Base-by-base conservation (phyloP, 176 grass and related monocot genomes). In the Phoenix dactylifera region DNA sequence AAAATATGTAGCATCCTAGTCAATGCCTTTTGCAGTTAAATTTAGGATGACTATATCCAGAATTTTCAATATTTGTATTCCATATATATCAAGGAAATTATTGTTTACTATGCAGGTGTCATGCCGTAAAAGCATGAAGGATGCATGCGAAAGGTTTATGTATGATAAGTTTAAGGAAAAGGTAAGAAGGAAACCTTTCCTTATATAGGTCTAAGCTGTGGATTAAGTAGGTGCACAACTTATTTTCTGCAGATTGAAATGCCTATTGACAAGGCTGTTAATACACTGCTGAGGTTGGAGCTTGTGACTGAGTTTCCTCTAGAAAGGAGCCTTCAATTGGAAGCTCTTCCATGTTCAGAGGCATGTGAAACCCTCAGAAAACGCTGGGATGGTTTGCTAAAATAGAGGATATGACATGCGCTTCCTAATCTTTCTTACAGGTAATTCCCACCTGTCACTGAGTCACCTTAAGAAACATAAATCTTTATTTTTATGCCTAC, bases 231-330 rank as follows among this genome's bases (percentile, higher is more conserved):
- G 24, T 54, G 23, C 29, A 16, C 19, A 28, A 23, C 1, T 60
- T 73, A 15, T 35, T 54, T 62, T 14, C 53, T 76, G 65, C 62
- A 91, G 92, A 90, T 91, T 67, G 92, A 97, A 68, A 97, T 97
- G 92, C 87, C 92, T 6, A 80, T 97, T 16, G 82, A 97, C 54
- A 80, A 88, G 74, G 92, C 84, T 59, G 74, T 88, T 75, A 78
- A 91, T 29, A 97, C 92, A 9, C 62, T 97, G 1, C 15, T 82
- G 55, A 89, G 84, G 24, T 57, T 97, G 64, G 86, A 77, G 4
- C 57, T 97, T 68, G 72, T 91, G 52, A 72, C 77, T 0, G 92
- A 97, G 75, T 60, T 85, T 52, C 59, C 72, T 14, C 63, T 65
- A 1, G 52, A 91, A 22, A 72, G 52, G 1, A 58, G 60, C 16